Conservation (phyloP, 2,329 filamentous ascomycete genomes). For the Diplocarpon rosae region DNA sequence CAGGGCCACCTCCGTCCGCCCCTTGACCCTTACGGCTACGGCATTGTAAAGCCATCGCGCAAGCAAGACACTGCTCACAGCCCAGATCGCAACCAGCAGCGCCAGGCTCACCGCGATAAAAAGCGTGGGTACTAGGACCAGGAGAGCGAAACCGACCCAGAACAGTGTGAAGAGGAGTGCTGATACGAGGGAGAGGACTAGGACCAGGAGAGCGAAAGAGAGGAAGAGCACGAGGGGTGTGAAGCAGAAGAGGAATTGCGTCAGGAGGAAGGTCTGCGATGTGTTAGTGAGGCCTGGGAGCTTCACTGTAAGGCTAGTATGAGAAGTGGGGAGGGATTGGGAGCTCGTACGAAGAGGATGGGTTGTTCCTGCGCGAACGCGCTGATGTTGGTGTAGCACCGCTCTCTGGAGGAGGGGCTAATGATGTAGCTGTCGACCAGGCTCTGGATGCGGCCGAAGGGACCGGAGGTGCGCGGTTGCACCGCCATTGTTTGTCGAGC, state of each 20-base stretch:
- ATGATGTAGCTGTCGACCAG: slow-evolving; percentile 39
- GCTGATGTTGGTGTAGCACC: slow-evolving; percentile 40
- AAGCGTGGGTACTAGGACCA: slow-evolving; percentile 58
- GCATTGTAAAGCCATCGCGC: slow-evolving; percentile 36
- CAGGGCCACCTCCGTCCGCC: slow-evolving; percentile 12
- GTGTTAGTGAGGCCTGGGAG: slow-evolving; percentile 2
- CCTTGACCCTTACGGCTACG: slow-evolving; percentile 17
- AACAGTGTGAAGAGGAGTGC: slow-evolving; percentile 57
- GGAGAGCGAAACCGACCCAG: slow-evolving; percentile 53
- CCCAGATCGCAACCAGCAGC: slow-evolving; percentile 57
- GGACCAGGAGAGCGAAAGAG: slow-evolving; percentile 50
- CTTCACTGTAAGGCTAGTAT: neutral
- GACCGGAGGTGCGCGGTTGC: slow-evolving; percentile 13
- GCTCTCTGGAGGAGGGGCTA: slow-evolving; percentile 48
- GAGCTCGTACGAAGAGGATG: slow-evolving; percentile 50
- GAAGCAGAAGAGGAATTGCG: slow-evolving; percentile 53
- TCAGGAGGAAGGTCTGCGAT: slow-evolving; percentile 52
- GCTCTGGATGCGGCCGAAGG: slow-evolving; percentile 12
- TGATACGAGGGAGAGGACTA: slow-evolving; percentile 49
- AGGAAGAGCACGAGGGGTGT: slow-evolving; percentile 59
- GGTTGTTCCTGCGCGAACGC: slow-evolving; percentile 54
- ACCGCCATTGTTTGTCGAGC: slow-evolving; percentile 12
- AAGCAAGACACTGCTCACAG: slow-evolving; percentile 45
- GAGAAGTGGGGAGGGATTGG: neutral
- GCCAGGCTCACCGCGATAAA: slow-evolving; percentile 53